These are phyloP conservation scores for Monosporozyma siamensis DNA, from an alignment of 805 yeast genomes.

Conservation along the genomic window DNA sequence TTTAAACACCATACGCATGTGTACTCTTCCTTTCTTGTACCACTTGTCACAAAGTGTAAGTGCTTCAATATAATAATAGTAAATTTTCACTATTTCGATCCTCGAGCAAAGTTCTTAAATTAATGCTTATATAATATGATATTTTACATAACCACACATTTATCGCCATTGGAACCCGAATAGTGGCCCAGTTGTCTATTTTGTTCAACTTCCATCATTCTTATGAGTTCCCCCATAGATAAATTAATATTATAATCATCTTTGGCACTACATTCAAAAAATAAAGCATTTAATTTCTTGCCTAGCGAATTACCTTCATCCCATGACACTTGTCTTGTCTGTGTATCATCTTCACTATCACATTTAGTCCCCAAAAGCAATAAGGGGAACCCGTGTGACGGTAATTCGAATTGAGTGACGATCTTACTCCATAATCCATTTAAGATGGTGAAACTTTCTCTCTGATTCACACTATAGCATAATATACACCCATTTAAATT, in stretches of 20 bases:
- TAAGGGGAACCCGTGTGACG: slow-evolving; percentile 55
- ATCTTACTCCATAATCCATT: slow-evolving; percentile 76
- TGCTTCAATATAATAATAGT: no score
- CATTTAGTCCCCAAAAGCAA: slow-evolving; percentile 41
- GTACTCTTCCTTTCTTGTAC: no score
- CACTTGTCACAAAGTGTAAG: no score
- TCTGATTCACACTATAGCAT: slow-evolving; percentile 72
- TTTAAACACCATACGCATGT: no score
- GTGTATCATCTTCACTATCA: slow-evolving; percentile 10
- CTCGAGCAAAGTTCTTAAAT: no score
- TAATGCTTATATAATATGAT: no score
- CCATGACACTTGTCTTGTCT: background rate
- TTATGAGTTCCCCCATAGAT: slow-evolving; percentile 13
- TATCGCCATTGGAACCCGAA: slow-evolving; percentile 9
- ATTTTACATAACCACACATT: slow-evolving; percentile 13
- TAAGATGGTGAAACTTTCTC: slow-evolving; percentile 68
- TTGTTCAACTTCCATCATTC: slow-evolving; percentile 4
- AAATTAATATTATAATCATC: slow-evolving; percentile 19
- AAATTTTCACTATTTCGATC: no score
- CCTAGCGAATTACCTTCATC: slow-evolving; percentile 2
- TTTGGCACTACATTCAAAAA: slow-evolving; percentile 24
- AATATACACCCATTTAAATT: slow-evolving; percentile 79
- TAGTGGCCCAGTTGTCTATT: background rate
- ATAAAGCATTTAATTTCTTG: slow-evolving; percentile 12
- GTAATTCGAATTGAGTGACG: slow-evolving; percentile 42